Evolutionary conservation across 208 protist genomes (phyloP).

Genomic region (Acanthamoeba healyi): DNA sequence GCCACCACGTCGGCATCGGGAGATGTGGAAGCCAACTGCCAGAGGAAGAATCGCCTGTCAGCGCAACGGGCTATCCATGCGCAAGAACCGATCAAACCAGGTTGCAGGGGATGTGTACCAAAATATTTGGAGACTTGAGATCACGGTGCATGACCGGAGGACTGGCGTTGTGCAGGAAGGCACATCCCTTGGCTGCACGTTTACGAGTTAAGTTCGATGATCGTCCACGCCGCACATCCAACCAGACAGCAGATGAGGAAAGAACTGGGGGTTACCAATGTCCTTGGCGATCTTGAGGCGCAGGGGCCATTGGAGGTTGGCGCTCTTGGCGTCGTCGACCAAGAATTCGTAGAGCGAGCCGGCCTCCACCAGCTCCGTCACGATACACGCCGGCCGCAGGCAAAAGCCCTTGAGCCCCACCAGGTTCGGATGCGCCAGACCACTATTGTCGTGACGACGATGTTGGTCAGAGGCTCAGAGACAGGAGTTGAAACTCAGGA

Average conservation of each 20-base stretch:
- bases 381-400: conserved; percentile 19
- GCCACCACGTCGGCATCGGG: conserved; percentile 41
- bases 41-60: not conserved
- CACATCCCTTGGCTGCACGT: conserved; percentile 65
- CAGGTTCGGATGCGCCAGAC: conserved; percentile 33
- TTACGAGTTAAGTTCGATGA: too few species aligned
- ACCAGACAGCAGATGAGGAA: too few species aligned
- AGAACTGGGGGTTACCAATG: conserved; percentile 36
- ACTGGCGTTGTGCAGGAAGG: conserved; percentile 52
- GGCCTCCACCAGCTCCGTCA: conserved; percentile 49
- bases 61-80: too few species aligned
- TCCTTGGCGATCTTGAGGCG: conserved; percentile 63
- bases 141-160: conserved; percentile 70
- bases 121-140: conserved; percentile 61
- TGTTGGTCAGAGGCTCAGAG: not conserved
- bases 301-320: conserved; percentile 12
- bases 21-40: not conserved
- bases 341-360: conserved; percentile 62
- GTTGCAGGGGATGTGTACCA: not conserved
- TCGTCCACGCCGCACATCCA: too few species aligned
- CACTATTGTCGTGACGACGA: not conserved
- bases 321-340: not conserved
- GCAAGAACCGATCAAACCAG: too few species aligned
- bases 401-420: conserved; percentile 35
- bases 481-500: not conserved